Conservation (phyloP, 202 grass and related monocot genomes). For the Brachypodium distachyon region DNA sequence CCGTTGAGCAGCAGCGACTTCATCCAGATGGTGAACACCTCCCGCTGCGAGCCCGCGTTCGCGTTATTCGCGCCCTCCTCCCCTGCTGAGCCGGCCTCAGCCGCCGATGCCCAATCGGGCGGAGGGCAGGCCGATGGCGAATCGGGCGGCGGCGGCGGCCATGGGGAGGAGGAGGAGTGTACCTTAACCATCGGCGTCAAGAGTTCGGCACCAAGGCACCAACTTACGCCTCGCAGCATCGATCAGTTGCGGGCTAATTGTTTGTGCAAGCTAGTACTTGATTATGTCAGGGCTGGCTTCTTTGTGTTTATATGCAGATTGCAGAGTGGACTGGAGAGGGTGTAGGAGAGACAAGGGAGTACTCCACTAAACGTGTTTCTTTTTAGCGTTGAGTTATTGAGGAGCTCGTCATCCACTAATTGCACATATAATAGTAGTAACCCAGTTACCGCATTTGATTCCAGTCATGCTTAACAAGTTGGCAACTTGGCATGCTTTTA, state of each 20-base stretch:
- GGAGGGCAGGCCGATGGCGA: background rate
- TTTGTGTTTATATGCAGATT: background rate
- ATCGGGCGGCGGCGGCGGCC: background rate
- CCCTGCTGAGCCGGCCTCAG: background rate
- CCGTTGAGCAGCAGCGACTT: slow-evolving; percentile 79
- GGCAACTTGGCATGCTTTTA: no score
- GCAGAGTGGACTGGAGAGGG: background rate
- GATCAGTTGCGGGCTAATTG: background rate
- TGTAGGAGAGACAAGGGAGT: no score
- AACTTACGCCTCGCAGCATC: background rate
- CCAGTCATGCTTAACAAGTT: slow-evolving; percentile 14
- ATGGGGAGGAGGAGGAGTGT: slow-evolving; percentile 16
- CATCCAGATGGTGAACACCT: slow-evolving; percentile 91
- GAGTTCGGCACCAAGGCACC: slow-evolving; percentile 11
- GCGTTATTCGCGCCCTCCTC: background rate
- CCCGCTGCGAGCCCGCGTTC: slow-evolving; percentile 31
- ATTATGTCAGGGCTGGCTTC: background rate
- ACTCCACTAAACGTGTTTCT: no score
- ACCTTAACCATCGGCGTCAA: slow-evolving; percentile 37
- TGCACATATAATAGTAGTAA: background rate
- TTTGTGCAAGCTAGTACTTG: background rate
- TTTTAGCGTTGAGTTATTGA: no score
- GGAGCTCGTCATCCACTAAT: background rate
- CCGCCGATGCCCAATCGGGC: background rate
- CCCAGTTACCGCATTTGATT: background rate